Evolutionary conservation across 139 green algal species (phyloP), one percentile per base, ranked within the genome.

Genomic region (Closterium sp.): DNA sequence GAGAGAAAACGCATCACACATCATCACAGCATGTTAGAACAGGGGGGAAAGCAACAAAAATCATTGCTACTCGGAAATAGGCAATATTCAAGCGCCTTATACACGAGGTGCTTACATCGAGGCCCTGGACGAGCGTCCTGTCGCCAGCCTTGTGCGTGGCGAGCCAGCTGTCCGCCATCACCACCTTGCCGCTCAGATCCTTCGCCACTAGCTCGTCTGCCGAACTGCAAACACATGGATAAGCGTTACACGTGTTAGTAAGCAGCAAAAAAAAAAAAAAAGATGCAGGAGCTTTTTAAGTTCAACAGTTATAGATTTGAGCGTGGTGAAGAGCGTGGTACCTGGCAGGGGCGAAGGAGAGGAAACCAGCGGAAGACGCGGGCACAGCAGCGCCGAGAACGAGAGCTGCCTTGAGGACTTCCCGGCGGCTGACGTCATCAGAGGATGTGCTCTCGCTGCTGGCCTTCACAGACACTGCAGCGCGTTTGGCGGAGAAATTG

Each of bases 141-240:
- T 98, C 97, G 89, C 97, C 97, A 45, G 94, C 90, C 32, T 93
- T 94, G 96, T 99, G 98, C 28, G 95, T 98, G 92, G 96, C 95
- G 86, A 99, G 93, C 98, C 98, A 99, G 9, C 89, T 85, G 42
- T 88, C 95, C 21, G 70, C 84, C 93, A 96, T 98, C 29, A 99
- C 94, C 93, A 98, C 97, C 91, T 99, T 99, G 92, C 98, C 98
- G 24, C 98, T 93, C 22, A 97, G 97, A 91, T 99, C 98, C 97
- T 99, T 99, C 50, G 98, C 98, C 31, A 95, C 94, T 86, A 97
- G 31, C 31, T 85, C 31, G 30, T 88, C 31, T 42, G 50, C 50
- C 13, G 50, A 73, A 11, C 50, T 73, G 50, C 50, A 73, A 2
- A 73, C 2, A 45, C 38, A 45, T 45, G 38, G 9, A 45, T 45